These are phyloP conservation scores for Nothophaeocryptopus gaeumannii DNA, from an alignment of 2,329 filamentous ascomycete genomes.

Conservation along the genomic window DNA sequence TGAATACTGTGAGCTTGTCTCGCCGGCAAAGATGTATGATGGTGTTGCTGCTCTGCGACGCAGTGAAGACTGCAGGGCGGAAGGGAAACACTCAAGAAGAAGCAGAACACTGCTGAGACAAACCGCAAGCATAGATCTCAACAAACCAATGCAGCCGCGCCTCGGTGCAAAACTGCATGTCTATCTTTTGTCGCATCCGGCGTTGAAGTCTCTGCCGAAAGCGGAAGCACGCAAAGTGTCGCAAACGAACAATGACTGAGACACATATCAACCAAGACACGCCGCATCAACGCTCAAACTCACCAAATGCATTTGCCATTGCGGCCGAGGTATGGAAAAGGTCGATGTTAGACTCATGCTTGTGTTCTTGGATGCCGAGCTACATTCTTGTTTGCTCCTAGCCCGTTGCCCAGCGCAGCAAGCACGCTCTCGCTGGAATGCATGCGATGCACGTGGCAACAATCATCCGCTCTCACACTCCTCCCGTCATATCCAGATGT, in stretches of 20 bases:
- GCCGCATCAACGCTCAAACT: too few species aligned
- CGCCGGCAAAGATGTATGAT: too few species aligned
- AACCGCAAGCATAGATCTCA: constrained; percentile 13
- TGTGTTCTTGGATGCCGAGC: constrained; percentile 4
- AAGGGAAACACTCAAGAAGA: too few species aligned
- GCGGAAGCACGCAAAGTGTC: constrained; percentile 18
- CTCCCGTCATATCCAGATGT: constrained; percentile 5
- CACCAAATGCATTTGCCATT: too few species aligned
- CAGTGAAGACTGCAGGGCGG: too few species aligned
- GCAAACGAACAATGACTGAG: constrained; percentile 25
- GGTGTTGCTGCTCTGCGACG: too few species aligned
- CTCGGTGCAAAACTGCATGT: constrained; percentile 14
- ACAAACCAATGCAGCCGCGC: constrained; percentile 20
- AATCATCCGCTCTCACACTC: constrained; percentile 15
- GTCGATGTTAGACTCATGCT: constrained; percentile 1
- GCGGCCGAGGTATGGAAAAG: too few species aligned
- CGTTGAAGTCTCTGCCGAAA: constrained; percentile 7
- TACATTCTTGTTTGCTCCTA: constrained; percentile 14
- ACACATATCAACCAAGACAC: constrained; percentile 4
- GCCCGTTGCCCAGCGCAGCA: constrained; percentile 11
- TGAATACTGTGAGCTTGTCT: too few species aligned
- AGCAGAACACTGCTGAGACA: neutral
- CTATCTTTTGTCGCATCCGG: constrained; percentile 26
- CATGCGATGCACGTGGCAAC: constrained; percentile 21
- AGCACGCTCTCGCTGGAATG: constrained; percentile 15